A percentile compares a stretch with the other conserved stretches of the same genome.
phyloP scores from a whole-genome alignment of 2,329 filamentous ascomycete genomes.

The Fusarium metavorans region DNA sequence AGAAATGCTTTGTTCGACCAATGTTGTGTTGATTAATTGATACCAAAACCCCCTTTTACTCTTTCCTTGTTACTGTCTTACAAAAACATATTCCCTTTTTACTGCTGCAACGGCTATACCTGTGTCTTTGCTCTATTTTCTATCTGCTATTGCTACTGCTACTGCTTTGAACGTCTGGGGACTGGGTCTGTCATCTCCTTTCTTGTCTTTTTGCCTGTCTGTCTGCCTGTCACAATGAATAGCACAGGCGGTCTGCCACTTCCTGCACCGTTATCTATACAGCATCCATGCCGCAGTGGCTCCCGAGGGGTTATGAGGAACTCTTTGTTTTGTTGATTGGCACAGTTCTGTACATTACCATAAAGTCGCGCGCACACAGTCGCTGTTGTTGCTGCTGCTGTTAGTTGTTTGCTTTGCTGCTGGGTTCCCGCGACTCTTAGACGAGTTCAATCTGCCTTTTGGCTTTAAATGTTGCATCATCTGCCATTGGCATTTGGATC shows the following conservation, averaged over 20 bases:
- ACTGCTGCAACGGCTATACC: slow-evolving; percentile 40
- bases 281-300: slow-evolving; percentile 46
- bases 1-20: slow-evolving; percentile 41
- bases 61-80: slow-evolving; percentile 33
- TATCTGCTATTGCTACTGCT: neutral
- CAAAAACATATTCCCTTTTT: slow-evolving; percentile 36
- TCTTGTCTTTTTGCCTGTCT: slow-evolving; percentile 25
- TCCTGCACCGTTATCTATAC: slow-evolving; percentile 43
- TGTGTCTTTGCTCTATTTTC: slow-evolving; percentile 32
- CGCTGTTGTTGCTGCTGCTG: slow-evolving; percentile 52
- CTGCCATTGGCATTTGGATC: slow-evolving; percentile 41
- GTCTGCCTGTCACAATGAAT: slow-evolving; percentile 18
- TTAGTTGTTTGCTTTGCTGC: slow-evolving; percentile 50
- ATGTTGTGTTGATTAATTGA: slow-evolving; percentile 54
- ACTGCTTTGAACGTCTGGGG: slow-evolving; percentile 29
- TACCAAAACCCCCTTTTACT: slow-evolving; percentile 47
- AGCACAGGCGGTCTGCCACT: slow-evolving; percentile 44
- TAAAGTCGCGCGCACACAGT: slow-evolving; percentile 57
- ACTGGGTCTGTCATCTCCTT: slow-evolving; percentile 48
- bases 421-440: slow-evolving; percentile 51
- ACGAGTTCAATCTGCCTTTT: slow-evolving; percentile 52
- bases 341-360: slow-evolving; percentile 68
- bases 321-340: slow-evolving; percentile 49
- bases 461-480: slow-evolving; percentile 49
- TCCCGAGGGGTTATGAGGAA: slow-evolving; percentile 54